Conservation (phyloP, 1,139 yeast species). For the Hansenula lynferdii region DNA sequence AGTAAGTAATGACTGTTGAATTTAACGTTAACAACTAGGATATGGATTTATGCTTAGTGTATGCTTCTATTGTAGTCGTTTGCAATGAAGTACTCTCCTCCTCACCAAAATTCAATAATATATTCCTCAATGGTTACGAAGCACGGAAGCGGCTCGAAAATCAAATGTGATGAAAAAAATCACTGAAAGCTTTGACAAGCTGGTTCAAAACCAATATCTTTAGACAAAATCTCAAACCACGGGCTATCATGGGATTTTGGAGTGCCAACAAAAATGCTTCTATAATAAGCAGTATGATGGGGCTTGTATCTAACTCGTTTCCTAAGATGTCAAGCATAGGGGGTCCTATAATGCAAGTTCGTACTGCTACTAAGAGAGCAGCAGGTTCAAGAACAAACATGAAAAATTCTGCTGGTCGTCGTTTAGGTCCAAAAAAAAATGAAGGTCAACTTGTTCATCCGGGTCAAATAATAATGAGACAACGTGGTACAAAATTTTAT, state of each 20-base stretch:
- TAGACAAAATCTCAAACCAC: too few species aligned
- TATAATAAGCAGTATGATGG: background rate
- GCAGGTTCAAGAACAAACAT: conserved; percentile 92
- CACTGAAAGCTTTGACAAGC: background rate
- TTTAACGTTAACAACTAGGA: too few species aligned
- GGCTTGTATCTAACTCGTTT: background rate
- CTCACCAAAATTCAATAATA: too few species aligned
- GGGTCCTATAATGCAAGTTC: conserved; percentile 40
- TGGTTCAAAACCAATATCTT: background rate
- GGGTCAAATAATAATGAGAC: conserved; percentile 93
- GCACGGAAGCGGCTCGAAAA: too few species aligned
- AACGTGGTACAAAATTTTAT: conserved; percentile 92
- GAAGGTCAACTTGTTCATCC: conserved; percentile 61
- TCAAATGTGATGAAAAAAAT: too few species aligned
- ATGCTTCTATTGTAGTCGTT: too few species aligned
- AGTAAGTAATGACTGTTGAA: too few species aligned
- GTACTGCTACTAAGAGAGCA: conserved; percentile 91
- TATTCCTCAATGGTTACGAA: too few species aligned
- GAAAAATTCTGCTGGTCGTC: conserved; percentile 93
- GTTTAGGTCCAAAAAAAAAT: conserved; percentile 85
- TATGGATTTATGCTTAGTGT: too few species aligned
- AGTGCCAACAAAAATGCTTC: background rate
- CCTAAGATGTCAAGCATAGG: conserved; percentile 5
- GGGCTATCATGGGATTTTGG: conserved; percentile 3
- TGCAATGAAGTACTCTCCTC: too few species aligned